Evolutionary conservation across 2,329 filamentous ascomycete genomes (phyloP), one percentile per base, ranked within the genome.

Genomic region (Colletotrichum truncatum): DNA sequence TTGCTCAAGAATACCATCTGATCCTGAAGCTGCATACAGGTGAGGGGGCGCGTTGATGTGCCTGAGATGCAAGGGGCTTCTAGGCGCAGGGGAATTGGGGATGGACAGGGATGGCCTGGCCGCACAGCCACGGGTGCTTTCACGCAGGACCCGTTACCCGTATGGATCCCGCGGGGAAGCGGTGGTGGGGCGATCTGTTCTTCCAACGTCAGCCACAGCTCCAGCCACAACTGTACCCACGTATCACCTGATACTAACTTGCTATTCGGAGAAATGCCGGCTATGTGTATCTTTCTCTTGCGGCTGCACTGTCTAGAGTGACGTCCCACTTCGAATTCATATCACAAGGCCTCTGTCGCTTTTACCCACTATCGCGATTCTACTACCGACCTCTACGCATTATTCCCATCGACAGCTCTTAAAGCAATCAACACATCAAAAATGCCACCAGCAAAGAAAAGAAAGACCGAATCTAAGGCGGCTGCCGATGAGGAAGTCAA

Each of bases 371-470:
- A 36, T 18, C 56, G 21, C 39, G 32, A 51, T 18, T 53, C 26
- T 43, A 16, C 11, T n/a, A n/a, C n/a, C n/a, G n/a, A n/a, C n/a
- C n/a, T n/a, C n/a, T 28, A 39, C 8, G 18, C 3, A 16, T 8
- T n/a, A n/a, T 26, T 16, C 38, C 11, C n/a, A 28, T 12, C 28
- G 28, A 36, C 21, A 11, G 25, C n/a, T 9, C 0, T 18, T 12
- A 23, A 4, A 49, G 34, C 11, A 10, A 5, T 10, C 18, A 11
- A 43, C 16, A 67, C 30, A 64, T n/a, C 11, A 34, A 69, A 63
- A 34, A 81, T 82, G 79, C 80, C 81, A 64, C 78, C 80, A 41
- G 73, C 79, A 18, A 83, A 83, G 72, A 83, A 80, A 70, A 80
- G 81, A 72, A 82, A 81, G 73, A 82, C 77, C 4, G 71, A 72